phyloP scores from a whole-genome alignment of 257 asterid species.

The Cinchona pubescens region DNA sequence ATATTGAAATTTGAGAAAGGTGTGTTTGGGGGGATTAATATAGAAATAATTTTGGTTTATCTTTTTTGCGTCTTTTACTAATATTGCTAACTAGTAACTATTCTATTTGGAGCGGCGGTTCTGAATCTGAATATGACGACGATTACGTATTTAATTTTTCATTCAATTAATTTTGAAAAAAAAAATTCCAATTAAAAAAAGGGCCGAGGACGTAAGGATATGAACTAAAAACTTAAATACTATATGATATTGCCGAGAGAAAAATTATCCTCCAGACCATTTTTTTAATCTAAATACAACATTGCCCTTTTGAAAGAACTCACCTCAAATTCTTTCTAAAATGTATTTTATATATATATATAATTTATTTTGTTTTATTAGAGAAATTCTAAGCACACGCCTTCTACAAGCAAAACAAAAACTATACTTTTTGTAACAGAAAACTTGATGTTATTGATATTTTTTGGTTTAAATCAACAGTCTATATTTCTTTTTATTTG shows the following conservation, averaged over 20 bases:
- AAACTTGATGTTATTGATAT: no score
- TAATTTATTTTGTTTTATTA: no score
- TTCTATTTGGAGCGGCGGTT: conserved; percentile 29
- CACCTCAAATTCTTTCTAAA: no score
- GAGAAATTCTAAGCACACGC: no score
- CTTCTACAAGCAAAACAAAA: no score
- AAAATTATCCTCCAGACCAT: background rate
- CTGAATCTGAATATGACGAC: conserved; percentile 15
- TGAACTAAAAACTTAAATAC: no score
- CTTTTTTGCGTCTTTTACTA: background rate
- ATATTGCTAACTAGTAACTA: conserved; percentile 9
- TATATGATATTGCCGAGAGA: background rate
- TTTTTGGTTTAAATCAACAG: no score
- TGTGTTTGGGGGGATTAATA: background rate
- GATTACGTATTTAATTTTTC: background rate
- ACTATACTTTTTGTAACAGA: no score
- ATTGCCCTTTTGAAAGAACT: conserved; percentile 9
- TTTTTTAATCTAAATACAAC: background rate
- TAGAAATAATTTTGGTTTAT: background rate
- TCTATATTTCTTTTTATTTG: no score
- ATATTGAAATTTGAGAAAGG: background rate
- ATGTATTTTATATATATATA: no score
- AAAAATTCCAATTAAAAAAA: background rate
- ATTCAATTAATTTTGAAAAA: background rate
- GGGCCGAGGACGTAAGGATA: background rate